A percentile compares a stretch with the other conserved stretches of the same genome.
phyloP scores from a whole-genome alignment of 202 grass and related monocot genomes.

The Bolboschoenoplectus hybrid region DNA sequence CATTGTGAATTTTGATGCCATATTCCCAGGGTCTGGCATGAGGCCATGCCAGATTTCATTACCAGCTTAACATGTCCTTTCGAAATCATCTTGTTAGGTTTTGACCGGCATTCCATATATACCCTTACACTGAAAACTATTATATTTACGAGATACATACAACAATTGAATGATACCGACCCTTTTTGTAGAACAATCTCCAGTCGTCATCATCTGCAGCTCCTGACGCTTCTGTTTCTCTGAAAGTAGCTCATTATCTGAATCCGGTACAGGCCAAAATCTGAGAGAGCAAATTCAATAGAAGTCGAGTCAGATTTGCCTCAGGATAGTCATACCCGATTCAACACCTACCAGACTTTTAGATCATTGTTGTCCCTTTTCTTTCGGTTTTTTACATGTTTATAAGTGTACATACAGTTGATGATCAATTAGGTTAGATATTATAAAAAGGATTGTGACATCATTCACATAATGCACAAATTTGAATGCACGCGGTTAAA shows the following conservation, averaged over 20 bases:
- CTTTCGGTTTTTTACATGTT: not conserved
- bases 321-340: not conserved
- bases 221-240: slow-evolving; percentile 71
- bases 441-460: not conserved
- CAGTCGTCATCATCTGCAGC: slow-evolving; percentile 57
- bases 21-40: not conserved
- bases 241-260: slow-evolving; percentile 64
- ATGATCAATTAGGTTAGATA: not conserved
- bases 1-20: not conserved
- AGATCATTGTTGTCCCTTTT: not conserved
- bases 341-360: not conserved
- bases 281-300: slow-evolving; percentile 46
- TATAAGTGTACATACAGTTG: not conserved
- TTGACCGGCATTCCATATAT: not conserved
- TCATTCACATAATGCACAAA: not conserved
- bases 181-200: slow-evolving; percentile 78
- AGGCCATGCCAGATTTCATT: not conserved
- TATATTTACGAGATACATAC: slow-evolving; percentile 22
- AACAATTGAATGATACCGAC: slow-evolving; percentile 43
- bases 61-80: not conserved
- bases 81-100: not conserved
- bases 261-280: slow-evolving; percentile 76
- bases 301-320: not conserved
- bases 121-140: not conserved
- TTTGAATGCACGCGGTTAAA: not conserved